Base-by-base conservation (phyloP, 1,284 basidiomycete genomes). In the Lentinula novae-zelandiae region DNA sequence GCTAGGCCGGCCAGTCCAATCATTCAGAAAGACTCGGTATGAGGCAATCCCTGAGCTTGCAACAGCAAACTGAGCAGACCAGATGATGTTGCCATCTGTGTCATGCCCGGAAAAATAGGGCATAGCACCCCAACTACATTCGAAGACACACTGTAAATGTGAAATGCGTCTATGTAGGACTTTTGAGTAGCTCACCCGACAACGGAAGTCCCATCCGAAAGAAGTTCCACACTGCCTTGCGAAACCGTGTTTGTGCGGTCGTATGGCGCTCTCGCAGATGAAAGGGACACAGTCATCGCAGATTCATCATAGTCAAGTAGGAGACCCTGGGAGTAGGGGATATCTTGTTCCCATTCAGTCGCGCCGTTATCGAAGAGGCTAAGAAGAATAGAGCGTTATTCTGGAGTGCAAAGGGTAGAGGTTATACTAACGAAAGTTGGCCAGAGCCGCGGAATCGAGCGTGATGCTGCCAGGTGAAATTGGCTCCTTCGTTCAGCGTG, bases 381-480 rank as follows among this genome's bases (percentile, higher is more conserved):
- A 10, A 33, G 22, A 44, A 31, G 2, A 42, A 17, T 17, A 3
- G n/a, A 40, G 20, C 5, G 22, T 20, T 13, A 33, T 13, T 22
- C 17, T 4, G 8, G 2, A 46, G 44, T n/a, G 44, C 20, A 17
- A 59, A 48, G 34, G 22, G 51, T 39, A 9, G 22, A 17, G 22
- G 15, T 7, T 40, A 15, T 33, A 36, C 52, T 20, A 33, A 56
- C 52, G 46, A n/a, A 46, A 62, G 5, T 51, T 52, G 33, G 27
- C 54, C 51, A 48, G 52, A 55, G 20, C 31, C 49, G 8, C 59
- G 62, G 60, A 62, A 60, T 5, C 64, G 57, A 5, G 57, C 63
- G 34, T 67, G 61, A 56, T 67, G 66, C 62, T 67, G 66, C 61
- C 64, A 65, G 20, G 57, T 42, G 56, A 67, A 65, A 20, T 60